phyloP scores from a whole-genome alignment of 225 moss, liverwort and hornwort species.

The Antitrichia curtipendula region DNA sequence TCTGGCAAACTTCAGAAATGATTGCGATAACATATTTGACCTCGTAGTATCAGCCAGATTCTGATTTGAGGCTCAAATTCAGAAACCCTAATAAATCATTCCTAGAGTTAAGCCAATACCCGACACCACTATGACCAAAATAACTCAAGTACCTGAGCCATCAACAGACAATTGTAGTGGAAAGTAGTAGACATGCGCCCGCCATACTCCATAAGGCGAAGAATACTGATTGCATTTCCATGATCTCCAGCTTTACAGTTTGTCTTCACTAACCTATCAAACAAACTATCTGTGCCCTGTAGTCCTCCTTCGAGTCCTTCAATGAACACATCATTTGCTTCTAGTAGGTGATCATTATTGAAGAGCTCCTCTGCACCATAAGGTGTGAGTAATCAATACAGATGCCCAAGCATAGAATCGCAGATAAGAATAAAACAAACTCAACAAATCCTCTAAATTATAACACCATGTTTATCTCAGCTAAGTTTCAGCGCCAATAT shows the following conservation, averaged over 20 bases:
- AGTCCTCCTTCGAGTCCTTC: conserved; percentile 86
- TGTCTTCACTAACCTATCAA: conserved; percentile 60
- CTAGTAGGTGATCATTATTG: conserved; percentile 36
- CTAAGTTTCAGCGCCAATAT: background rate
- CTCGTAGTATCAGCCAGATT: background rate
- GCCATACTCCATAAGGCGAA: conserved; percentile 79
- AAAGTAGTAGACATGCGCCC: conserved; percentile 76
- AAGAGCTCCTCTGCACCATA: conserved; percentile 70
- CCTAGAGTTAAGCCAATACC: background rate
- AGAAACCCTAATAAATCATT: background rate
- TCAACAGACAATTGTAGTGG: conserved; percentile 83
- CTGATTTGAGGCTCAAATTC: background rate
- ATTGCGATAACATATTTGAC: background rate
- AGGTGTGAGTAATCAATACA: background rate
- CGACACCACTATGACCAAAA: background rate
- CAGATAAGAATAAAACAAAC: background rate
- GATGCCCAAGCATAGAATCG: background rate
- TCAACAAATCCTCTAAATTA: background rate
- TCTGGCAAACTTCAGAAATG: background rate
- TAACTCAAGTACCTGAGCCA: conserved; percentile 62
- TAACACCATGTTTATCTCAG: background rate
- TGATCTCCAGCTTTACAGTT: conserved; percentile 74
- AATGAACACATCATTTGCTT: conserved; percentile 60
- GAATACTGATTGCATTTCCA: conserved; percentile 61
- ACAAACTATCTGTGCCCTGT: conserved; percentile 48